phyloP scores from a whole-genome alignment of 2,329 filamentous ascomycete genomes.

The Sarocladium oryzae region DNA sequence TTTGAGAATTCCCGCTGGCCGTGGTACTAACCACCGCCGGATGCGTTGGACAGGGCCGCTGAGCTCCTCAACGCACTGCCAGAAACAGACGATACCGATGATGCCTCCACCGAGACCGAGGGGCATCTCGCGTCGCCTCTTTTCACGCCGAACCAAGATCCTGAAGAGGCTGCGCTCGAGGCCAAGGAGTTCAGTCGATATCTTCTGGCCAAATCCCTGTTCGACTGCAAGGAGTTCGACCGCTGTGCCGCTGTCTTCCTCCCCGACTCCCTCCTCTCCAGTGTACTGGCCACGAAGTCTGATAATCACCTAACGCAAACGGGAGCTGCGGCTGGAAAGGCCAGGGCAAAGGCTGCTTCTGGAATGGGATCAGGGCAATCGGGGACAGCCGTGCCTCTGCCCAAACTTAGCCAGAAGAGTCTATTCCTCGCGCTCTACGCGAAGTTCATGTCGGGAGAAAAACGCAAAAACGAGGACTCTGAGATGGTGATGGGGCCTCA shows the following conservation, averaged over 20 bases:
- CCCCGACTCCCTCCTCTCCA: slow-evolving; percentile 69
- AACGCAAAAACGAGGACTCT: slow-evolving; percentile 90
- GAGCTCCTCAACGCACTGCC: slow-evolving; percentile 84
- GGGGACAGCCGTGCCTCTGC: slow-evolving; percentile 25
- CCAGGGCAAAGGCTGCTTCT: neutral
- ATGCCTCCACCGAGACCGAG: slow-evolving; percentile 22
- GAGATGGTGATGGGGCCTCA: slow-evolving; percentile 96
- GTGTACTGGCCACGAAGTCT: slow-evolving; percentile 48
- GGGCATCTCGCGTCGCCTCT: slow-evolving; percentile 38
- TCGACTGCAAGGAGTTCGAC: slow-evolving; percentile 92
- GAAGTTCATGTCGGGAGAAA: slow-evolving; percentile 88
- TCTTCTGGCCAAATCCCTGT: slow-evolving; percentile 85
- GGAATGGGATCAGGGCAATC: neutral
- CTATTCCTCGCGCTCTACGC: slow-evolving; percentile 89
- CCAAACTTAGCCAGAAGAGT: slow-evolving; percentile 76
- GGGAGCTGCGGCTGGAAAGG: slow-evolving; percentile 16
- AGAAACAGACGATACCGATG: slow-evolving; percentile 51
- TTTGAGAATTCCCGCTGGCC: too few species aligned
- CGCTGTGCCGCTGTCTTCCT: slow-evolving; percentile 86
- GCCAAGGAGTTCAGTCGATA: slow-evolving; percentile 75
- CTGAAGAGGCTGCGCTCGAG: slow-evolving; percentile 69
- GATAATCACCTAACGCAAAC: slow-evolving; percentile 24
- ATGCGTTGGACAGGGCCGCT: slow-evolving; percentile 63
- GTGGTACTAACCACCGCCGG: neutral
- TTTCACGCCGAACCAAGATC: slow-evolving; percentile 55